Evolutionary conservation across 2,329 filamentous ascomycete genomes (phyloP).

Genomic region (Neonectria hederae): DNA sequence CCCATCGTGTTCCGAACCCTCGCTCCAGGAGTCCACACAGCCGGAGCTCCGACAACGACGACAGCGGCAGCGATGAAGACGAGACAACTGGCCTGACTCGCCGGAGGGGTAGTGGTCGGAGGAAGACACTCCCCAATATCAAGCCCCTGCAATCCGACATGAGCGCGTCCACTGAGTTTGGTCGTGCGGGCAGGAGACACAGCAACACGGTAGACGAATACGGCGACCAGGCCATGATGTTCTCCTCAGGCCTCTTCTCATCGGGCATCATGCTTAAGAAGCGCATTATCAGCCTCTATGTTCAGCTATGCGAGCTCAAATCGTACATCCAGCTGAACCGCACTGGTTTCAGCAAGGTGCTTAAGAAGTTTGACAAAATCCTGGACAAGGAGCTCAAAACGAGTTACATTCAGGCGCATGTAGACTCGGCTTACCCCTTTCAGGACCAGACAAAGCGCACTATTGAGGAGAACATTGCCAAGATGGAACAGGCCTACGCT

Average conservation of each 20-base stretch:
- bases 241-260: constrained; percentile 68
- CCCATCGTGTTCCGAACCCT: constrained; percentile 18
- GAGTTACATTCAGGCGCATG: constrained; percentile 76
- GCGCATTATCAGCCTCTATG: constrained; percentile 85
- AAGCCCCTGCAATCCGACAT: constrained; percentile 60
- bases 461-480: constrained; percentile 75
- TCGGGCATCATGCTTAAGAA: constrained; percentile 91
- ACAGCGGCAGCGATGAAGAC: constrained; percentile 71
- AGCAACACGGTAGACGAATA: constrained; percentile 81
- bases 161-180: constrained; percentile 69
- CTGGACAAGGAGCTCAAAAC: constrained; percentile 82
- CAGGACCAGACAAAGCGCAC: constrained; percentile 73
- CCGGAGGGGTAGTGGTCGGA: constrained; percentile 53
- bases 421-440: constrained; percentile 86
- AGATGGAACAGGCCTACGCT: constrained; percentile 83
- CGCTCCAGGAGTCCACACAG: constrained; percentile 52
- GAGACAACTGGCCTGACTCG: constrained; percentile 65
- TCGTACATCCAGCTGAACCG: constrained; percentile 96
- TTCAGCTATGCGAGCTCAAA: constrained; percentile 92
- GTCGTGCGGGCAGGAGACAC: constrained; percentile 65
- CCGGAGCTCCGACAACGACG: constrained; percentile 64
- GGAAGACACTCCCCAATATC: constrained; percentile 51
- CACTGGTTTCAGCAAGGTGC: constrained; percentile 93
- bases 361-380: constrained; percentile 99
- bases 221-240: constrained; percentile 76